A percentile compares a stretch with the other conserved stretches of the same genome.
Evolutionary conservation across 805 yeast genomes (phyloP).

Genomic region (Sugiyamaella valdiviana): DNA sequence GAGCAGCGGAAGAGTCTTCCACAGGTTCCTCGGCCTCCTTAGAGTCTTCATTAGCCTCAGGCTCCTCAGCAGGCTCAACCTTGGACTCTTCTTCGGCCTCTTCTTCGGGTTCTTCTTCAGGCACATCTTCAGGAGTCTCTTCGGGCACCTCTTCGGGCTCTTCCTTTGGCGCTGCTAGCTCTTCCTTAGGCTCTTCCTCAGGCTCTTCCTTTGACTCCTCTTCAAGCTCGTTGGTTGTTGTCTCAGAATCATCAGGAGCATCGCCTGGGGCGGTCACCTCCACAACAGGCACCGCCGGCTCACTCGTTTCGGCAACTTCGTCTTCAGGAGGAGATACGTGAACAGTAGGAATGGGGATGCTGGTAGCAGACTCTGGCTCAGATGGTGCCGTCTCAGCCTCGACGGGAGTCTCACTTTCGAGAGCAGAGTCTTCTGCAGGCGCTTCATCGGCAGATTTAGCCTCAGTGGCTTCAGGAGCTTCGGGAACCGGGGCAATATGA

Average conservation of each 20-base stretch:
- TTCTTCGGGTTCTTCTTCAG: background rate
- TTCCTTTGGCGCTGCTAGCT: background rate
- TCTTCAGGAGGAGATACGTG: background rate
- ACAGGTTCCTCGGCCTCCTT: slow-evolving; percentile 14
- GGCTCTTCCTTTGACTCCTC: slow-evolving; percentile 3
- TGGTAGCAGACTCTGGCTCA: slow-evolving; percentile 5
- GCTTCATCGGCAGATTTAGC: no score
- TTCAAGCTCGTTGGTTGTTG: slow-evolving; percentile 3
- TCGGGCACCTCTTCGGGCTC: slow-evolving; percentile 5
- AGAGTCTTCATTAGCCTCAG: slow-evolving; percentile 6
- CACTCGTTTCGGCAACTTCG: no score
- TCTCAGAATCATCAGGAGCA: background rate
- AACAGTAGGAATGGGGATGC: background rate
- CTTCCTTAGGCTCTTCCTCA: slow-evolving; percentile 5
- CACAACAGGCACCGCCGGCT: background rate
- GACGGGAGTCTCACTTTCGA: background rate
- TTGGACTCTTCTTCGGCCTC: slow-evolving; percentile 5
- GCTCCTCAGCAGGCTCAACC: slow-evolving; percentile 3
- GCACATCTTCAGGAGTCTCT: slow-evolving; percentile 1
- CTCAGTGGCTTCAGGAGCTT: background rate
- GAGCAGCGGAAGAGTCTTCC: slow-evolving; percentile 8
- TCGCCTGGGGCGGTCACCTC: background rate
- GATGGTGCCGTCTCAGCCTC: background rate
- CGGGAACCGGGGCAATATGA: slow-evolving; percentile 18
- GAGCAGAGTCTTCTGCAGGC: no score